Percentiles rank a stretch among this genome's conserved stretches.
These are phyloP conservation scores for Bertia moriformis DNA, from an alignment of 2,329 filamentous ascomycete genomes.

Conservation along the genomic window DNA sequence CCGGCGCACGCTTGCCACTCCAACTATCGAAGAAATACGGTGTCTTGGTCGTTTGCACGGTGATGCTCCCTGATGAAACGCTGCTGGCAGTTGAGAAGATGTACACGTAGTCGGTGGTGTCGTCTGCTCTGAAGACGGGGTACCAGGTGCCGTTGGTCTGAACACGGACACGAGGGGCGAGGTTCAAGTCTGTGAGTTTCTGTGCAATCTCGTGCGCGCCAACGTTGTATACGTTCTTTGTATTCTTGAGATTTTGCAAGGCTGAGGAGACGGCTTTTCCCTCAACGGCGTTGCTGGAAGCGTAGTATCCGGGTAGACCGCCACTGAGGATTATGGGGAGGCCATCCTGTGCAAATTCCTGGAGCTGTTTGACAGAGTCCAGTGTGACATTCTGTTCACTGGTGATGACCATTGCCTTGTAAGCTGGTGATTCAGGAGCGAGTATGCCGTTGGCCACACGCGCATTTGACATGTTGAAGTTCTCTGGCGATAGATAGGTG, in stretches of 20 bases:
- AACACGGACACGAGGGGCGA: constrained; percentile 14
- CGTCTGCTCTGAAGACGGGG: constrained; percentile 18
- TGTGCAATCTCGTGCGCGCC: constrained; percentile 13
- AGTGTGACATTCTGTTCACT: constrained; percentile 19
- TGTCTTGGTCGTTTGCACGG: not conserved
- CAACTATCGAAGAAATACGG: not conserved
- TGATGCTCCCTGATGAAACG: no score
- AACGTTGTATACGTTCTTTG: constrained; percentile 18
- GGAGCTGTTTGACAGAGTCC: constrained; percentile 14
- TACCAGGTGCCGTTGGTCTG: constrained; percentile 15
- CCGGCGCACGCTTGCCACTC: not conserved
- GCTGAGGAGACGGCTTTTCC: constrained; percentile 6
- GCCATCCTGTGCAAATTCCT: constrained; percentile 17
- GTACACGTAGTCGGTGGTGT: not conserved
- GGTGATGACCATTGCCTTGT: constrained; percentile 24
- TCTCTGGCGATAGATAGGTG: constrained; percentile 27
- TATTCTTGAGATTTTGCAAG: constrained; percentile 9
- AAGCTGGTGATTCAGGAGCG: constrained; percentile 20
- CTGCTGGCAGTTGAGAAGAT: not conserved
- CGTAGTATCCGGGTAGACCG: constrained; percentile 12
- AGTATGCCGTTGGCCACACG: constrained; percentile 18
- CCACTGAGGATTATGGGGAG: constrained; percentile 25
- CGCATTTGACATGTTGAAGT: constrained; percentile 21
- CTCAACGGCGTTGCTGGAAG: constrained; percentile 6
- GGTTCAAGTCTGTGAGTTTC: constrained; percentile 13